Evolutionary conservation across 1,139 yeast species (phyloP).

Genomic region (Candida freyschussii): DNA sequence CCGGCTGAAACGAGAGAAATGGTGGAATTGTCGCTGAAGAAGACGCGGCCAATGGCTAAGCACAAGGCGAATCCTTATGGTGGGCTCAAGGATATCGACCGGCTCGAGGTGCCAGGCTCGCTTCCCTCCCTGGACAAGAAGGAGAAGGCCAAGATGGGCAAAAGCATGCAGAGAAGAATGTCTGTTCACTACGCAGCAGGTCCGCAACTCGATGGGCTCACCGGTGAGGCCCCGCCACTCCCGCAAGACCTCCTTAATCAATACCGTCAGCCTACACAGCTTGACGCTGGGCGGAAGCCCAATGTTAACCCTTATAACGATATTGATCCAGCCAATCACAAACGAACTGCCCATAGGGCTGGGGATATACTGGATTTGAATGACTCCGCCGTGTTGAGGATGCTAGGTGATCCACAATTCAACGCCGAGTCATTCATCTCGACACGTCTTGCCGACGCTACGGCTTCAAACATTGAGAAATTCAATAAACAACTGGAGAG

Average conservation of each 20-base stretch:
- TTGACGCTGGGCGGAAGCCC: conserved; percentile 5
- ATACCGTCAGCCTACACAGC: conserved; percentile 12
- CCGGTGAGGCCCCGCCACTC: conserved; percentile 35
- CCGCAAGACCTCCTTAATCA: conserved; percentile 28
- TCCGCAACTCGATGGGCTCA: conserved; percentile 12
- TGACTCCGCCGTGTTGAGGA: conserved; percentile 18
- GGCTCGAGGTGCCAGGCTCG: conserved; percentile 8
- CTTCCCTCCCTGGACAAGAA: conserved; percentile 31
- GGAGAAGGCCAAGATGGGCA: conserved; percentile 36
- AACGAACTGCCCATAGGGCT: conserved; percentile 1
- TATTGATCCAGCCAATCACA: too few species aligned
- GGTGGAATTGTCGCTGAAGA: conserved; percentile 4
- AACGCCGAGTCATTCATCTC: conserved; percentile 50
- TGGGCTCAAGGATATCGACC: conserved; percentile 8
- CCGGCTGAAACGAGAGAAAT: too few species aligned
- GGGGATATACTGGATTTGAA: conserved; percentile 17
- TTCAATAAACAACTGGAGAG: conserved; percentile 55
- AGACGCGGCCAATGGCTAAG: not conserved
- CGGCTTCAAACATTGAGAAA: conserved; percentile 69
- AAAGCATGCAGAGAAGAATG: conserved; percentile 36
- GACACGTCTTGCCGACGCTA: conserved; percentile 54
- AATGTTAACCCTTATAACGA: conserved; percentile 3
- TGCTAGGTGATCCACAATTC: conserved; percentile 34
- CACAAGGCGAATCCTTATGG: conserved; percentile 15
- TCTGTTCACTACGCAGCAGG: conserved; percentile 31